Conservation (phyloP, 2,329 filamentous ascomycete species). For the Xylariales sp. region DNA sequence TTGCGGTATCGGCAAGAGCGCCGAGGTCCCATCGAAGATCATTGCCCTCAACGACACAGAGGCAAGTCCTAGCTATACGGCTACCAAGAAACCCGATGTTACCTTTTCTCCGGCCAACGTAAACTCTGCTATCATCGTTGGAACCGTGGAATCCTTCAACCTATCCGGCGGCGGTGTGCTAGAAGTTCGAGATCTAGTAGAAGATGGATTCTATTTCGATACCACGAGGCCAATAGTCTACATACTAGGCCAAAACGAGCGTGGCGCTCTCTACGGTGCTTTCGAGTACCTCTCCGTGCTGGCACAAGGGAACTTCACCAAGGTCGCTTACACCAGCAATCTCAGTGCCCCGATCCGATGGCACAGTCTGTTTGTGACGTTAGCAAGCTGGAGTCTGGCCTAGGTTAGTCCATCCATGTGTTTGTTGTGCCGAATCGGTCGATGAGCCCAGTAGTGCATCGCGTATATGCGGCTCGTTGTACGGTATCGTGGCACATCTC, state of each 20-base stretch:
- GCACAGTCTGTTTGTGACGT: too few relatives aligned
- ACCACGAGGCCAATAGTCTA: constrained; percentile 40
- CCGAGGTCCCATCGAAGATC: neutral
- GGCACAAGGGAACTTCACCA: constrained; percentile 33
- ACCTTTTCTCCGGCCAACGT: neutral
- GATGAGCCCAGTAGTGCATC: too few relatives aligned
- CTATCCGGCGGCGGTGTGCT: constrained; percentile 27
- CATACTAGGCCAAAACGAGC: constrained; percentile 62
- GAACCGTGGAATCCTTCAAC: constrained; percentile 40
- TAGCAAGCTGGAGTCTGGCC: too few relatives aligned
- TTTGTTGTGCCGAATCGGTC: too few relatives aligned
- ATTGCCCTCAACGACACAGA: neutral
- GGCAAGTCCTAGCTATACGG: neutral
- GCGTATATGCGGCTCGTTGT: too few relatives aligned
- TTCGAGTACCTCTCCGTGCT: constrained; percentile 65
- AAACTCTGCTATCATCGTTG: constrained; percentile 44
- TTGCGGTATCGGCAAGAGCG: constrained; percentile 20
- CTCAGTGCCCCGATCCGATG: constrained; percentile 52
- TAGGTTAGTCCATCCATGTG: too few relatives aligned
- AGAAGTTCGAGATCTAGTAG: constrained; percentile 36
- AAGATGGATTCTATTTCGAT: constrained; percentile 59
- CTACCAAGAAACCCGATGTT: neutral
- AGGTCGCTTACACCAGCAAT: constrained; percentile 49
- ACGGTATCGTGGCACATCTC: too few relatives aligned
- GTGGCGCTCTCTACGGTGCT: constrained; percentile 63